These are phyloP conservation scores for Pseudotulostoma volvatum DNA, from an alignment of 495 filamentous ascomycete species.

Conservation along the genomic window DNA sequence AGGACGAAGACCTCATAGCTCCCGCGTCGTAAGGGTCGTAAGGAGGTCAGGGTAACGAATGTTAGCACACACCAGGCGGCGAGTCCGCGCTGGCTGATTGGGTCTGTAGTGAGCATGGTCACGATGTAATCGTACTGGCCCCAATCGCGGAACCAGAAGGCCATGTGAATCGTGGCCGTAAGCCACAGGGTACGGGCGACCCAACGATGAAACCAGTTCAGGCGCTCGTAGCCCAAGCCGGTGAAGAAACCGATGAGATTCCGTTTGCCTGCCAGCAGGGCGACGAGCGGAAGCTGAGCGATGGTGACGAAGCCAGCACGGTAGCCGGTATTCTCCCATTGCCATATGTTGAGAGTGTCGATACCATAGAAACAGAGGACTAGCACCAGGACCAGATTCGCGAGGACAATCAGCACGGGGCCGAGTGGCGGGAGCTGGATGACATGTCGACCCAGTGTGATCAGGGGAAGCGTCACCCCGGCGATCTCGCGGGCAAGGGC, in stretches of 20 bases:
- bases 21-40: conserved; percentile 49
- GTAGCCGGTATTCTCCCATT: conserved; percentile 58
- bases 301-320: conserved; percentile 61
- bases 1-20: conserved; percentile 70
- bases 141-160: conserved; percentile 57
- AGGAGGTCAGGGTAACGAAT: conserved; percentile 53
- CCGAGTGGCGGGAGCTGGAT: conserved; percentile 34
- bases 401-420: conserved; percentile 19
- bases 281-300: conserved; percentile 68
- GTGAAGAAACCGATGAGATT: conserved; percentile 54
- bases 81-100: conserved; percentile 50
- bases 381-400: conserved; percentile 23
- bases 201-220: conserved; percentile 83
- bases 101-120: conserved; percentile 43
- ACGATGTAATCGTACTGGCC: conserved; percentile 43
- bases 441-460: conserved; percentile 27
- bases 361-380: conserved; percentile 29
- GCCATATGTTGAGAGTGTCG: conserved; percentile 22
- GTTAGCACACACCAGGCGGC: conserved; percentile 58
- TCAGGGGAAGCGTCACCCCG: conserved; percentile 41
- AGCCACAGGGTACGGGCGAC: conserved; percentile 56
- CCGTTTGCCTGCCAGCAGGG: conserved; percentile 62
- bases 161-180: conserved; percentile 58
- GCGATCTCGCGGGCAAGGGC: conserved; percentile 50
- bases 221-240: conserved; percentile 53